A percentile compares a stretch with the other conserved stretches of the same genome.
Conservation (phyloP, 129 eudicot genomes). For the Centrapalus pauciflorus region DNA sequence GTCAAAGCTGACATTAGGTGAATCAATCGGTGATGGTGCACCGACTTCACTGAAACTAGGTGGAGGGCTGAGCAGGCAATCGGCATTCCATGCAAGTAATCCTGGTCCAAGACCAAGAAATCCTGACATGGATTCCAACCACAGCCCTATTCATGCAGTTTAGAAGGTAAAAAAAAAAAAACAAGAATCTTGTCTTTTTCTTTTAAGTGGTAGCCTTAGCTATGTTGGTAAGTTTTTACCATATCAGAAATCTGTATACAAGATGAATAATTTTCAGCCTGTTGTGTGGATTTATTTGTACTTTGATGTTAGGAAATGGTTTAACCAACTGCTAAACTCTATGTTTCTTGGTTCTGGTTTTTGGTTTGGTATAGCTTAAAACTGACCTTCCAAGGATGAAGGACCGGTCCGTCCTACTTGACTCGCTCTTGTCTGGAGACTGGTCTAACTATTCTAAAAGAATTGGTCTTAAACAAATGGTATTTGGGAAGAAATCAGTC, state of each 20-base stretch:
- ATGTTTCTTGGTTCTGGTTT: no score
- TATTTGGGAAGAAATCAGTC: no score
- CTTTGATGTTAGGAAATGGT: background rate
- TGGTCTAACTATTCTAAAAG: no score
- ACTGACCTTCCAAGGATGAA: no score
- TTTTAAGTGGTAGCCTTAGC: slow-evolving; percentile 25
- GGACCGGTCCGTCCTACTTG: no score
- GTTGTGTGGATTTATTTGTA: slow-evolving; percentile 14
- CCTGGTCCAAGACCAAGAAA: slow-evolving; percentile 41
- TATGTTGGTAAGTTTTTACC: slow-evolving; percentile 17
- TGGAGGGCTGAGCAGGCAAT: slow-evolving; percentile 67
- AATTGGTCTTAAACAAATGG: no score
- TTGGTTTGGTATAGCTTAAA: no score
- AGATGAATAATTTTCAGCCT: slow-evolving; percentile 33
- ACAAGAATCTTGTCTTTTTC: background rate
- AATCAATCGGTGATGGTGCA: slow-evolving; percentile 49
- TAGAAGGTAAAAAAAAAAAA: slow-evolving; percentile 17
- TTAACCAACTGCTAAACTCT: background rate
- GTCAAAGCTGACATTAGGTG: slow-evolving; percentile 82
- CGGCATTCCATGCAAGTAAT: slow-evolving; percentile 80
- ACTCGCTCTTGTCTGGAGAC: no score
- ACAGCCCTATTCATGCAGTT: slow-evolving; percentile 70
- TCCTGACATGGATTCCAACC: slow-evolving; percentile 46
- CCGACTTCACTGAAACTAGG: slow-evolving; percentile 52
- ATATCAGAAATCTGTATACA: slow-evolving; percentile 33